These are phyloP conservation scores for Gonium pectorale DNA, from an alignment of 139 green algal genomes.

Conservation along the genomic window DNA sequence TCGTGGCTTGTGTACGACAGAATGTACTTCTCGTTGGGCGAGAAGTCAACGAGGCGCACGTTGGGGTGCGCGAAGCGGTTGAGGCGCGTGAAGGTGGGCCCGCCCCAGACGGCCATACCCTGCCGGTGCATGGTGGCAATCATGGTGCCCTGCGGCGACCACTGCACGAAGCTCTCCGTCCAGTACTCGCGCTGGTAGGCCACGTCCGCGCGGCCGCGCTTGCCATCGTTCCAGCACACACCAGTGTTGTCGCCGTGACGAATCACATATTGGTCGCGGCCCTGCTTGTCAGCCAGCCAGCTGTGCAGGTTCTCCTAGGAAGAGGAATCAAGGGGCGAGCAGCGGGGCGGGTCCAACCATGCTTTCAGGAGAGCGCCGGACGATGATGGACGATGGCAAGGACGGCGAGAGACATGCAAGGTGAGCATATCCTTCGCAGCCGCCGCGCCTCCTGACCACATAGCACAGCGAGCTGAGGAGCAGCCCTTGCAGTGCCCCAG, in stretches of 20 bases:
- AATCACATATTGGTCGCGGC: constrained; percentile 95
- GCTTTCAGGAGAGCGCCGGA: no score
- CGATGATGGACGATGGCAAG: no score
- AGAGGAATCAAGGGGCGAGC: no score
- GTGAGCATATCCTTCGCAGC: no score
- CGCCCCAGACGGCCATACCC: constrained; percentile 94
- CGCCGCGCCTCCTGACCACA: no score
- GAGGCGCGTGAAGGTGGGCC: constrained; percentile 74
- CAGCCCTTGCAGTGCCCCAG: no score
- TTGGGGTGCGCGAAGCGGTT: constrained; percentile 54
- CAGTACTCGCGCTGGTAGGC: constrained; percentile 83
- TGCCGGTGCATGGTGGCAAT: constrained; percentile 61
- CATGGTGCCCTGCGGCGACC: constrained; percentile 75
- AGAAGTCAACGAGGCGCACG: constrained; percentile 91
- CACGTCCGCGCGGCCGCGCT: constrained; percentile 61
- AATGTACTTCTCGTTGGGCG: constrained; percentile 90
- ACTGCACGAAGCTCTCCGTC: constrained; percentile 96
- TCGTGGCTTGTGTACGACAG: constrained; percentile 78
- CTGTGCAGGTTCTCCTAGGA: constrained; percentile 84
- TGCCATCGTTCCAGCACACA: constrained; percentile 87
- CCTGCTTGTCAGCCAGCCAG: constrained; percentile 93
- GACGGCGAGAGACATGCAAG: no score
- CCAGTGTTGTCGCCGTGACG: constrained; percentile 88
- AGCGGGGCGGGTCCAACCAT: no score
- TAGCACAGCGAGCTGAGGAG: no score